Evolutionary conservation across 495 filamentous ascomycete species (phyloP).

Genomic region (Oleoguttula mirabilis): DNA sequence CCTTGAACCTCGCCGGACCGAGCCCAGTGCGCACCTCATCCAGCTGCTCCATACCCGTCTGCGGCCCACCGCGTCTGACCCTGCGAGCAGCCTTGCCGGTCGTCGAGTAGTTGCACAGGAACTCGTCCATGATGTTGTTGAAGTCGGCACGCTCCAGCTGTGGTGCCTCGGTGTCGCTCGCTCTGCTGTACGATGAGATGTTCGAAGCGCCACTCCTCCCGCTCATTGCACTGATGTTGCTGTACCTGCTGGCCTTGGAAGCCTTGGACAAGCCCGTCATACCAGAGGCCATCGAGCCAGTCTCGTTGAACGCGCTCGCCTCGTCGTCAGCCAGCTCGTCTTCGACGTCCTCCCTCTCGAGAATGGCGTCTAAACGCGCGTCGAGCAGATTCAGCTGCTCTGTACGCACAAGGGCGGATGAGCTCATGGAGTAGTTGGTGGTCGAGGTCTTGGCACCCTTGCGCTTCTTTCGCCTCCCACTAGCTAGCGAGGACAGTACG

Average conservation of each 20-base stretch:
- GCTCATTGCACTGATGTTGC: slow-evolving; percentile 31
- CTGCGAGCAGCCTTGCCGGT: slow-evolving; percentile 50
- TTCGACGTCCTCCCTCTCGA: slow-evolving; percentile 65
- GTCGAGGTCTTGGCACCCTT: slow-evolving; percentile 83
- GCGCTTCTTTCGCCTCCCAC: slow-evolving; percentile 69
- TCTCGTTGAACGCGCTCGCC: slow-evolving; percentile 40
- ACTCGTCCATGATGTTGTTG: slow-evolving; percentile 85
- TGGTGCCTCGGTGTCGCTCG: slow-evolving; percentile 26
- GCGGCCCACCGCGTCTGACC: slow-evolving; percentile 70
- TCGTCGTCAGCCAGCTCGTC: slow-evolving; percentile 45
- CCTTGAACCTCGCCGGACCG: slow-evolving; percentile 53
- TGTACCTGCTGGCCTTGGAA: slow-evolving; percentile 31
- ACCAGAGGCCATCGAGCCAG: slow-evolving; percentile 42
- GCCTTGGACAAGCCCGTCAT: slow-evolving; percentile 39
- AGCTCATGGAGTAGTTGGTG: slow-evolving; percentile 93
- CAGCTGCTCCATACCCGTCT: slow-evolving; percentile 71
- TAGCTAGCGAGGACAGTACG: slow-evolving; percentile 49
- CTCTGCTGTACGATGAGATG: slow-evolving; percentile 24
- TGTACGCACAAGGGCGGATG: slow-evolving; percentile 74
- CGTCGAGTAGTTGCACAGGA: slow-evolving; percentile 64
- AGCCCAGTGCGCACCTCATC: slow-evolving; percentile 77
- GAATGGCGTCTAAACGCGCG: slow-evolving; percentile 74
- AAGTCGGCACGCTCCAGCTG: slow-evolving; percentile 57
- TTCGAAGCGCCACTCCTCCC: slow-evolving; percentile 30
- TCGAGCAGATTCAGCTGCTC: slow-evolving; percentile 81